Evolutionary conservation across 331 rosid species (phyloP), one percentile per base, ranked within the genome.

Genomic region (Malus hybrid): DNA sequence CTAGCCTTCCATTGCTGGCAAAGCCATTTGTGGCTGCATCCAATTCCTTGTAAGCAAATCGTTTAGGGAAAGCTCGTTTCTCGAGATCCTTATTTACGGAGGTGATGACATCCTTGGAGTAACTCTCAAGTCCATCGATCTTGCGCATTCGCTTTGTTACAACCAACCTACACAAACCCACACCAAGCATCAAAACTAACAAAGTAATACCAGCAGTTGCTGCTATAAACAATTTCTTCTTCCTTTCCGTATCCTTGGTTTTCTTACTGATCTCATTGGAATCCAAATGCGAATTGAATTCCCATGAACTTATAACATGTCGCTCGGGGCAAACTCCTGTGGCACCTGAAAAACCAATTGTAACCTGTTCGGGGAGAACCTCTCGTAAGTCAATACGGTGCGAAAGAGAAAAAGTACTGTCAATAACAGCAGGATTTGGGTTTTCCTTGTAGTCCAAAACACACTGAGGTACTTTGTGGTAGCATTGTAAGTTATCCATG

Each of bases 301-400:
- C 80, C 91, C 89, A 85, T 0, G 82, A 81, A 18, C 22, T 66
- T 10, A 87, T 83, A 5, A 36, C 9, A 24, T 83, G 80, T 7
- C 4, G 12, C 15, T 85, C 82, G 0, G 60, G 19, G 8, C 3
- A 28, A 6, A 39, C 13, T 7, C 91, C 86, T 0, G 87, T 81
- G 0, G 86, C 57, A 19, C 80, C 80, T 3, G 88, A 83, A 64
- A 85, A 76, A 7, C 92, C 89, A 55, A 85, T 5, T 28, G 73
- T 69, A 3, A 81, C 80, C 78, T 10, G 22, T 34, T 83, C 79
- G 2, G 86, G 88, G 10, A 85, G 78, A 70, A 34, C 44, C 6
- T 71, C 24, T 80, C 28, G 48, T 3, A 88, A 74, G 36, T 88
- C 90, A 65, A 88, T 46, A 3, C 2, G 7, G 54, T 67, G 65